A percentile compares a stretch with the other conserved stretches of the same genome.
Conservation (phyloP, 345 rosid species). For the Bruguiera gymnorhiza region DNA sequence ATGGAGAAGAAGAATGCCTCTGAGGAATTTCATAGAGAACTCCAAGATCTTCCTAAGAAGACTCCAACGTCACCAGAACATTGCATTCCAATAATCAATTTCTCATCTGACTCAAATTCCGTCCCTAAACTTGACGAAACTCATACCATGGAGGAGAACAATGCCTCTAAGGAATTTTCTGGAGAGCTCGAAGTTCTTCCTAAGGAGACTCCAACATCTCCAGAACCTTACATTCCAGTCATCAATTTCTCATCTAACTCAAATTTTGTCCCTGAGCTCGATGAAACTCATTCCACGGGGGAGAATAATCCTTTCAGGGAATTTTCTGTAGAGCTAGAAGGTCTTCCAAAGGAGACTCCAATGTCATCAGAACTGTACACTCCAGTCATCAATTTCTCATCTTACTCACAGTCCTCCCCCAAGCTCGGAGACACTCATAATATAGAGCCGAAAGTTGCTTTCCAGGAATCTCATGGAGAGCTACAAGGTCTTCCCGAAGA, state of each 20-base stretch:
- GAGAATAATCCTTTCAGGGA: neutral
- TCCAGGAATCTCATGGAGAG: neutral
- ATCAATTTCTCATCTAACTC: conserved; percentile 7
- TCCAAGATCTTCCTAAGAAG: too few relatives aligned
- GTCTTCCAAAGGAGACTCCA: too few relatives aligned
- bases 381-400: neutral
- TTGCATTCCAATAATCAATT: neutral
- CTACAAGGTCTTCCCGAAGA: conserved; percentile 1
- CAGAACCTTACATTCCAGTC: neutral
- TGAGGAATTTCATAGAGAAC: neutral
- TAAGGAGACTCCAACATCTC: too few relatives aligned
- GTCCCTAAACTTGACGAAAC: neutral
- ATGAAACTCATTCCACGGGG: neutral
- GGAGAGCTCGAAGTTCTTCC: too few relatives aligned
- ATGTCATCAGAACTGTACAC: neutral
- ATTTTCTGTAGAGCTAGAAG: neutral
- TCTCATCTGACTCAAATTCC: conserved; percentile 7
- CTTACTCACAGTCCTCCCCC: neutral
- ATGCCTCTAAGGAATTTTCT: neutral
- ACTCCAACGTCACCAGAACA: neutral
- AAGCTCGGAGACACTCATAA: neutral
- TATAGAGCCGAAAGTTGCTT: neutral
- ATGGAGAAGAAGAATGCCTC: neutral
- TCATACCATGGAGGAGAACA: neutral
- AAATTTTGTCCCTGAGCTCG: neutral